A percentile compares a stretch with the other conserved stretches of the same genome.
Conservation (phyloP, 2,329 filamentous ascomycete genomes). For the Monosporascus cannonballus region DNA sequence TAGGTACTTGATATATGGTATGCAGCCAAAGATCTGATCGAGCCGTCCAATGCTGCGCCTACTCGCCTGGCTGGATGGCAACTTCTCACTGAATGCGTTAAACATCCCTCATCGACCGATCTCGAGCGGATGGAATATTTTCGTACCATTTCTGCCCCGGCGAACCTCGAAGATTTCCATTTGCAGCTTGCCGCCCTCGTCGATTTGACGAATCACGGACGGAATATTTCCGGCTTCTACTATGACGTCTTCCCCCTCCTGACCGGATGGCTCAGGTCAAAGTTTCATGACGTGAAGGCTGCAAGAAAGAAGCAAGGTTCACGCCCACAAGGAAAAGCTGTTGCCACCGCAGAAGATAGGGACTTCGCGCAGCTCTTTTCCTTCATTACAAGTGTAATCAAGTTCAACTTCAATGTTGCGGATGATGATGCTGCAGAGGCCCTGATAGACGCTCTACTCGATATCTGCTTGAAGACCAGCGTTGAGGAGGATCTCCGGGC, state of each 20-base stretch:
- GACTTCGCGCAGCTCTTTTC: conserved; percentile 59
- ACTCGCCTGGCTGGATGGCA: conserved; percentile 58
- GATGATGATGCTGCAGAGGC: conserved; percentile 54
- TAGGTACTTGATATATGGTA: conserved; percentile 57
- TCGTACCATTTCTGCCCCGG: conserved; percentile 50
- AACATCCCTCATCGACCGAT: conserved; percentile 56
- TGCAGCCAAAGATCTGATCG: conserved; percentile 59
- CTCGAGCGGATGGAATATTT: conserved; percentile 63
- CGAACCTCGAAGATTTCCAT: conserved; percentile 57
- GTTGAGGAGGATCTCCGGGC: conserved; percentile 58
- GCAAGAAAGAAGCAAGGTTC: conserved; percentile 47
- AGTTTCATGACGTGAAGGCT: conserved; percentile 46
- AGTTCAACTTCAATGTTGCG: conserved; percentile 68
- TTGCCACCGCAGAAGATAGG: conserved; percentile 47
- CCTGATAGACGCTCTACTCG: conserved; percentile 56
- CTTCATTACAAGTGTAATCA: conserved; percentile 63
- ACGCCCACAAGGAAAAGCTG: conserved; percentile 35
- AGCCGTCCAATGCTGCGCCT: conserved; percentile 45
- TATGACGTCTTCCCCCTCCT: conserved; percentile 60
- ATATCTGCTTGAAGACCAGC: conserved; percentile 63
- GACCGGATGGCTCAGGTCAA: conserved; percentile 52
- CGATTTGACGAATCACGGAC: conserved; percentile 55
- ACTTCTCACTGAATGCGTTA: conserved; percentile 59
- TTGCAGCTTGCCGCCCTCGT: conserved; percentile 58
- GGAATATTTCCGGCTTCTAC: conserved; percentile 59